Conservation (phyloP, 2,329 filamentous ascomycete species). For the Aspergillus eucalypticola region DNA sequence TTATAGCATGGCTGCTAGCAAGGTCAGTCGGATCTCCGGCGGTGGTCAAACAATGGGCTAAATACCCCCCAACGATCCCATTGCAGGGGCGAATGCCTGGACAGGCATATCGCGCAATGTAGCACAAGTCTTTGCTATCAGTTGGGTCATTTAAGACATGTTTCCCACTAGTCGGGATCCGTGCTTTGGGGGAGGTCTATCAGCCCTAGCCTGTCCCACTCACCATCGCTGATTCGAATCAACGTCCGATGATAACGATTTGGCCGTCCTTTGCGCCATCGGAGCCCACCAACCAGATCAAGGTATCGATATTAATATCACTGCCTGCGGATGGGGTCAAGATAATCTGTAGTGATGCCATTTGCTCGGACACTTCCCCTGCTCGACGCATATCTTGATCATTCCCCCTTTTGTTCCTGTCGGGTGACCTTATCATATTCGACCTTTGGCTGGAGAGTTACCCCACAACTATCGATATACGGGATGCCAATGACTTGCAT, state of each 20-base stretch:
- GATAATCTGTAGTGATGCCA: constrained; percentile 2
- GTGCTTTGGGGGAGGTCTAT: background rate
- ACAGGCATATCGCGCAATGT: background rate
- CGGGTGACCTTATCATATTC: background rate
- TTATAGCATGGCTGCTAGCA: too few relatives aligned
- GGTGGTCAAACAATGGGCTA: background rate
- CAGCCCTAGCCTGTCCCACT: background rate
- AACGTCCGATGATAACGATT: background rate
- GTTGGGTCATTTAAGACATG: background rate
- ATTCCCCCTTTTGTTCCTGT: background rate
- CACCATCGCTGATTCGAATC: background rate
- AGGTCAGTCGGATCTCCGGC: background rate
- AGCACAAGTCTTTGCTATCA: background rate
- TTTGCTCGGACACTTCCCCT: background rate
- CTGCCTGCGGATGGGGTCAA: background rate
- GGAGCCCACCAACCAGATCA: background rate
- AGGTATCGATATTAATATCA: background rate
- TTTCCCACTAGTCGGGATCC: background rate
- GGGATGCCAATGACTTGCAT: background rate
- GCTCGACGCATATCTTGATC: too few relatives aligned
- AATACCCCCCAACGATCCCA: too few relatives aligned
- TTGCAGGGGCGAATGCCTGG: background rate
- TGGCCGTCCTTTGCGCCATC: constrained; percentile 4
- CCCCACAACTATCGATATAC: background rate
- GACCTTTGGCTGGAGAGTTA: background rate